Conservation (phyloP, 257 asterid genomes). For the Solanum infundibuliforme region DNA sequence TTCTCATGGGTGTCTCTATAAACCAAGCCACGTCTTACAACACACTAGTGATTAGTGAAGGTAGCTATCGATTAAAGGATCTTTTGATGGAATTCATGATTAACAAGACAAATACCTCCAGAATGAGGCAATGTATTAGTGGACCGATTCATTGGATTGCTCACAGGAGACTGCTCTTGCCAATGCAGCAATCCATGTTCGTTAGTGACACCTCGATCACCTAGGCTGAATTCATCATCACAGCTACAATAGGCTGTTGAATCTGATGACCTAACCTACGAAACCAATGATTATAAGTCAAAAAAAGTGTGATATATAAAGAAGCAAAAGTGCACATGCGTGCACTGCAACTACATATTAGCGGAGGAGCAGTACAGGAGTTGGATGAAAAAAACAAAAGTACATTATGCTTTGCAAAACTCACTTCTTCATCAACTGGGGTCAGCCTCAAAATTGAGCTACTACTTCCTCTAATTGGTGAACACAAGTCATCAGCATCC, state of each 20-base stretch:
- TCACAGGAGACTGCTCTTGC: conserved; percentile 19
- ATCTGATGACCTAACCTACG: conserved; percentile 55
- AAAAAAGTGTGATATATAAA: background rate
- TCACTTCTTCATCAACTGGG: conserved; percentile 72
- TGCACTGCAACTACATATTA: background rate
- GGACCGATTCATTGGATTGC: conserved; percentile 7
- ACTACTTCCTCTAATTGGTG: conserved; percentile 35
- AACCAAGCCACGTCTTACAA: background rate
- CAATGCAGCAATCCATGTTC: conserved; percentile 23
- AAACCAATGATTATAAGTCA: conserved; percentile 6
- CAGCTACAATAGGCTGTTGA: conserved; percentile 60
- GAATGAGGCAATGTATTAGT: conserved; percentile 19
- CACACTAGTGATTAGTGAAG: background rate
- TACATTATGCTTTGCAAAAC: conserved; percentile 1
- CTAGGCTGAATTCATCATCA: conserved; percentile 47
- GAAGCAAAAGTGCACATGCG: background rate
- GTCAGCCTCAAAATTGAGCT: conserved; percentile 19
- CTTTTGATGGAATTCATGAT: background rate
- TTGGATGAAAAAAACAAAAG: background rate
- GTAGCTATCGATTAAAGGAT: background rate
- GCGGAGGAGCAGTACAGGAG: background rate
- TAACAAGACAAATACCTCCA: conserved; percentile 31
- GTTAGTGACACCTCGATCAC: conserved; percentile 22
- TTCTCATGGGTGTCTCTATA: background rate
- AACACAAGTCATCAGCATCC: conserved; percentile 42